phyloP scores from a whole-genome alignment of 2,329 filamentous ascomycete species.

The Colletotrichum sojae region DNA sequence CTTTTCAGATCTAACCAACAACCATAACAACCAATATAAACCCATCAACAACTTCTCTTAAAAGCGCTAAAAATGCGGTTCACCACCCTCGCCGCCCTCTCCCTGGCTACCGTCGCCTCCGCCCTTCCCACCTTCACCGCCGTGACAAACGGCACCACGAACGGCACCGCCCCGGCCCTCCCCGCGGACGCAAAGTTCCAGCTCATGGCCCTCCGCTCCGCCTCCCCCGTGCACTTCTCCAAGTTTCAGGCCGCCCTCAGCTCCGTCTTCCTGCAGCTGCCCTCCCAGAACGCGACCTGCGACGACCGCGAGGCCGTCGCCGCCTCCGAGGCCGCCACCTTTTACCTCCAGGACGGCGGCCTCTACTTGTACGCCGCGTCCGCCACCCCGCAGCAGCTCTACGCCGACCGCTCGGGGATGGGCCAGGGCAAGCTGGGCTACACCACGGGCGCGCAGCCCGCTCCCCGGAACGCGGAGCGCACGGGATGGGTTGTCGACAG shows the following conservation, averaged over 20 bases:
- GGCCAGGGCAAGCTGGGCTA: conserved; percentile 69
- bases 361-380: conserved; percentile 64
- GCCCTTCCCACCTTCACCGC: conserved; percentile 28
- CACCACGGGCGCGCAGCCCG: conserved; percentile 58
- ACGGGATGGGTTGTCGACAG: conserved; percentile 62
- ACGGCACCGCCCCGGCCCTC: conserved; percentile 42
- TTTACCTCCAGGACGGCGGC: conserved; percentile 60
- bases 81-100: conserved; percentile 43
- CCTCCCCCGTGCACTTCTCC: conserved; percentile 62
- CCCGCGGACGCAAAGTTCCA: conserved; percentile 56
- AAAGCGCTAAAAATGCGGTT: conserved; percentile 40
- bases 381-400: conserved; percentile 63
- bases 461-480: conserved; percentile 59
- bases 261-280: conserved; percentile 60
- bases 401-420: conserved; percentile 71
- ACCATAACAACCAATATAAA: not conserved
- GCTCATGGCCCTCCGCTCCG: conserved; percentile 65
- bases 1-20: conserved; percentile 16
- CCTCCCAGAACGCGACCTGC: conserved; percentile 65
- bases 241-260: conserved; percentile 59
- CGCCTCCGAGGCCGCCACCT: conserved; percentile 61
- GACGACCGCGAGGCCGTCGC: conserved; percentile 46
- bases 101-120: conserved; percentile 47
- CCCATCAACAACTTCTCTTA: not conserved
- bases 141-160: conserved; percentile 38